Conservation (phyloP, 176 grass and related monocot species). For the Triticum turgidum region DNA sequence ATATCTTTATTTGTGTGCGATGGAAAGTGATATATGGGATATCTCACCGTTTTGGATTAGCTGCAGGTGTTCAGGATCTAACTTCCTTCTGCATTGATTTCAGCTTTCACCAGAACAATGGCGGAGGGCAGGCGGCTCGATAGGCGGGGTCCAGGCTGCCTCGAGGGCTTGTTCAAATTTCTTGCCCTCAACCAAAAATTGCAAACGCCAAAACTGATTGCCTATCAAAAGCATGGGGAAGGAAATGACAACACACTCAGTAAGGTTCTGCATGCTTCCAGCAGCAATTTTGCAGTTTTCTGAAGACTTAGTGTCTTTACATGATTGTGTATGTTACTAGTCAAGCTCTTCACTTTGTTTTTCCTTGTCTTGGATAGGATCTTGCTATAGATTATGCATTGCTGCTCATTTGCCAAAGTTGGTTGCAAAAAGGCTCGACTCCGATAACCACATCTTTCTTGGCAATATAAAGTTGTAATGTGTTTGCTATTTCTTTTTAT, state of each 20-base stretch:
- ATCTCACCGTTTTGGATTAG: not conserved
- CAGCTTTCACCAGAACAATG: conserved; percentile 35
- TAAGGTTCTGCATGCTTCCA: conserved; percentile 45
- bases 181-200: conserved; percentile 52
- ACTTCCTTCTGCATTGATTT: not conserved
- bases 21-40: not conserved
- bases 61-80: not conserved
- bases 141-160: conserved; percentile 39
- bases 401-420: not conserved
- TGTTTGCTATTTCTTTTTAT: not conserved
- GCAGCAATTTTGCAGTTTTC: not conserved
- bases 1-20: not conserved
- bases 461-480: not conserved
- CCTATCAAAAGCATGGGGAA: conserved; percentile 31
- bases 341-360: not conserved
- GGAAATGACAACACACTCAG: conserved; percentile 37
- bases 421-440: conserved; percentile 7
- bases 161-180: conserved; percentile 64
- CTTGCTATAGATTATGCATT: not conserved
- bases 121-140: conserved; percentile 35
- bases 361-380: not conserved
- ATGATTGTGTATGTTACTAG: not conserved
- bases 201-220: conserved; percentile 48
- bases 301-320: not conserved
- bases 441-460: not conserved